Conservation (phyloP, 257 asterid species). For the Hygrophila difformis region DNA sequence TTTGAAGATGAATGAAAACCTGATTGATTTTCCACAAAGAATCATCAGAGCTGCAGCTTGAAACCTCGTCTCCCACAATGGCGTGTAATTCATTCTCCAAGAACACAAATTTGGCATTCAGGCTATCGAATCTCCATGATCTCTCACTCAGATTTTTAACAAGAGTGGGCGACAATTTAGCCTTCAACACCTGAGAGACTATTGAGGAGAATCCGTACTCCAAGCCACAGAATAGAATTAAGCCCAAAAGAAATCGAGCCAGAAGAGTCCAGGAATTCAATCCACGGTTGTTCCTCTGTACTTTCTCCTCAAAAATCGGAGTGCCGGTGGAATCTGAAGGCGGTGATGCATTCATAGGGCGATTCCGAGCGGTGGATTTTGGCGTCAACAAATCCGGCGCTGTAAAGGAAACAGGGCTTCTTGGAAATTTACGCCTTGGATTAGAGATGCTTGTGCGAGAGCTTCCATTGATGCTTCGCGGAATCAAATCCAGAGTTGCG, state of each 20-base stretch:
- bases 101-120: conserved; percentile 36
- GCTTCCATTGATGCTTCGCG: conserved; percentile 33
- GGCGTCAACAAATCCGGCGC: conserved; percentile 38
- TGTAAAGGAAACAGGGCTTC: conserved; percentile 47
- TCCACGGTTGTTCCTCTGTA: conserved; percentile 27
- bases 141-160: conserved; percentile 41
- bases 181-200: conserved; percentile 33
- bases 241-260: conserved; percentile 27
- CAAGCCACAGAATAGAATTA: conserved; percentile 27
- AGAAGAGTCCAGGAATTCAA: conserved; percentile 21
- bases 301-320: conserved; percentile 20
- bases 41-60: conserved; percentile 36
- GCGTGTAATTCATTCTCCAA: conserved; percentile 41
- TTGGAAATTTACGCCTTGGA: conserved; percentile 29
- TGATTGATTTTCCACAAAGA: conserved; percentile 57
- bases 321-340: conserved; percentile 21
- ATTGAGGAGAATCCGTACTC: conserved; percentile 44
- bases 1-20: conserved; percentile 26
- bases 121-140: conserved; percentile 28
- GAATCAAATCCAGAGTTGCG: conserved; percentile 80
- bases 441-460: conserved; percentile 37
- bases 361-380: conserved; percentile 14
- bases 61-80: conserved; percentile 20
- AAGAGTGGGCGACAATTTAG: conserved; percentile 27
- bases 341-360: conserved; percentile 19